Base-by-base conservation (phyloP, 148 eudicot species). In the Persicaria maculosa region DNA sequence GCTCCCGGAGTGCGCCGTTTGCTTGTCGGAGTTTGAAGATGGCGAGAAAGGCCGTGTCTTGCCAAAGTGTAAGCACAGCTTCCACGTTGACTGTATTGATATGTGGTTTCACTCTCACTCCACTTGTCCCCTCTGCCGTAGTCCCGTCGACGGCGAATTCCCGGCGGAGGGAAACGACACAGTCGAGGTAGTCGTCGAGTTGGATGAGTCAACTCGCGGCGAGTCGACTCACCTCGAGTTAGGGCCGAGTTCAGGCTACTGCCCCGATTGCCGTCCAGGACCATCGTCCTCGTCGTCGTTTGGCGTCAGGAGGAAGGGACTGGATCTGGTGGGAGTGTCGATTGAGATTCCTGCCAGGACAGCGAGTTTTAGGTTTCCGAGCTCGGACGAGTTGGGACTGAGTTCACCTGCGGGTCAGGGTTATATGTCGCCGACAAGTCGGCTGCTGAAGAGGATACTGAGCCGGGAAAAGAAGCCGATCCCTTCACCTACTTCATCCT, bases 61-160 rank as follows among this genome's bases (percentile, higher is more conserved):
- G 46, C 99, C 99, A 0, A 91, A 88, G 10, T 94, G 98, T 9
- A 83, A 80, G 1, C 98, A 94, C 22, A 72, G 81, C 0, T 94
- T 94, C 40, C 98, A 94, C 7, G 59, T 78, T 0, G 93, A 88
- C 0, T 94, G 97, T 50, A 91, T 94, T 31, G 98, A 94, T 20
- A 88, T 90, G 95, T 94, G 98, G 98, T 88, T 94, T 48, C 86
- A 85, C 14, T 84, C 96, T 31, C 97, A 91, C 71, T 84, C 90
- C 72, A 91, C 93, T 9, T 94, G 98, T 73, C 98, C 98, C 0
- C 81, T 94, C n/a, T 94, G 98, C 73, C 88, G 99, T 6, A 76
- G 97, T 0, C 72, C 86, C 44, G 97, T 91, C 46, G 71, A 46
- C 40, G 73, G 15, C 25, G 36, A 47, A 4, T 9, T 45, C 7